A percentile compares a stretch with the other conserved stretches of the same genome.
phyloP scores from a whole-genome alignment of 148 eudicot genomes.

The Chenopodium formosanum region DNA sequence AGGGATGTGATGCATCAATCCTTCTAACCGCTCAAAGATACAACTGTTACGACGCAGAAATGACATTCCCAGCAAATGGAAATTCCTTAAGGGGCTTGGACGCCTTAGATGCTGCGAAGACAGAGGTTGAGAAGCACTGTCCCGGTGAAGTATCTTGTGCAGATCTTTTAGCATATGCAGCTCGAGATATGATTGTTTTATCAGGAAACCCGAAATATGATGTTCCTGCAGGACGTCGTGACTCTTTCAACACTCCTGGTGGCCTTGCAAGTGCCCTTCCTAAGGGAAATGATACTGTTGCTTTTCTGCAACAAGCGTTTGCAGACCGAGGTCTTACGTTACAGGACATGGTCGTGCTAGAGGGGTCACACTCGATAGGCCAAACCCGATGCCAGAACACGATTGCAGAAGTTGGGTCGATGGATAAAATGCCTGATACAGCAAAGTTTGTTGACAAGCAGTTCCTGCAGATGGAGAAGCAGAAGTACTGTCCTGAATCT shows the following conservation, averaged over 20 bases:
- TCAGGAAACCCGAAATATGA: conserved; percentile 29
- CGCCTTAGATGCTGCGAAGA: conserved; percentile 32
- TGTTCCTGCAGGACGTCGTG: conserved; percentile 43
- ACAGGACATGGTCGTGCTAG: conserved; percentile 21
- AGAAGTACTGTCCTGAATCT: not conserved
- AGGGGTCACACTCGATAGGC: conserved; percentile 30
- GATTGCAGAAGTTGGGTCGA: not conserved
- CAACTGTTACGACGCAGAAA: conserved; percentile 25
- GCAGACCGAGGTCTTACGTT: conserved; percentile 7
- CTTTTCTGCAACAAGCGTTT: not conserved
- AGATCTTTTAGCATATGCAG: conserved; percentile 38
- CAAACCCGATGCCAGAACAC: conserved; percentile 9
- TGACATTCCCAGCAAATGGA: conserved; percentile 23
- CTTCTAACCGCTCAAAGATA: conserved; percentile 26
- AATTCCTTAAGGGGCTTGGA: conserved; percentile 32
- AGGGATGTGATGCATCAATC: conserved; percentile 51
- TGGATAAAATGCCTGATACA: not conserved
- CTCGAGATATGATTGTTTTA: conserved; percentile 25
- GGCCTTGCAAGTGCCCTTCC: conserved; percentile 25
- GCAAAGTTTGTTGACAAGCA: not conserved
- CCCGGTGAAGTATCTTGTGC: conserved; percentile 41
- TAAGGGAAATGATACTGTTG: not conserved
- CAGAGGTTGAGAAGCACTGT: conserved; percentile 31
- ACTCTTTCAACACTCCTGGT: conserved; percentile 2
- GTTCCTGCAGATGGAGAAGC: not conserved